Percentiles rank a stretch among this genome's conserved stretches.
These are phyloP conservation scores for Gomphus bonarii DNA, from an alignment of 1,284 basidiomycete species.

Conservation along the genomic window DNA sequence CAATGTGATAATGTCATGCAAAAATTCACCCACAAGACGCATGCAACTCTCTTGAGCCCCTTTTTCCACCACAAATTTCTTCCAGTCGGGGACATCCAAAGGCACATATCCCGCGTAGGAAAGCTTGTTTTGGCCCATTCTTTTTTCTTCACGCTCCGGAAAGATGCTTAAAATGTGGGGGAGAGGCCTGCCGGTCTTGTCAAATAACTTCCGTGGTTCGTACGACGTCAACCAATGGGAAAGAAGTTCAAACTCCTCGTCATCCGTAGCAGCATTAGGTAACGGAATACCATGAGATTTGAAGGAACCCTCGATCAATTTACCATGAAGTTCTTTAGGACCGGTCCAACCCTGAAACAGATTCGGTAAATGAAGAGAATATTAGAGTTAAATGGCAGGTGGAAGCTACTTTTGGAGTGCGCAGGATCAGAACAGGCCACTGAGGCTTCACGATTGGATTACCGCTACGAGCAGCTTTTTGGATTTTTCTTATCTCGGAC, in stretches of 20 bases:
- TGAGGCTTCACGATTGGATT: conserved; percentile 73
- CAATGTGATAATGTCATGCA: conserved; percentile 49
- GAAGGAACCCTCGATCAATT: conserved; percentile 71
- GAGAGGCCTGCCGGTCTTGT: conserved; percentile 36
- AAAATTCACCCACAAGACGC: conserved; percentile 57
- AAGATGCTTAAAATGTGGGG: conserved; percentile 45
- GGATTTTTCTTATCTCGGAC: conserved; percentile 68
- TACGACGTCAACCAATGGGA: conserved; percentile 66
- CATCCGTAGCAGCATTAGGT: conserved; percentile 52
- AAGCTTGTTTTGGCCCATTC: conserved; percentile 58
- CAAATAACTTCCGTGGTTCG: conserved; percentile 52
- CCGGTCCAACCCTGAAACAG: conserved; percentile 51
- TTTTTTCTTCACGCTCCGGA: conserved; percentile 41
- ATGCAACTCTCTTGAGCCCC: conserved; percentile 64
- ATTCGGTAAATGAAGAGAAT: background rate
- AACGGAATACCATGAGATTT: conserved; percentile 76
- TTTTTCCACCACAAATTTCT: conserved; percentile 38
- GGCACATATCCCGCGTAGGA: conserved; percentile 54
- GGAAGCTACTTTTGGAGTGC: conserved; percentile 58
- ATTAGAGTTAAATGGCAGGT: background rate
- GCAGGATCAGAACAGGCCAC: conserved; percentile 78
- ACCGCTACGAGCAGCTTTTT: conserved; percentile 64
- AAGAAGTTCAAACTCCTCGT: conserved; percentile 52
- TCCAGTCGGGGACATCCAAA: conserved; percentile 61
- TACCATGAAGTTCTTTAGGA: conserved; percentile 53